Conservation (phyloP, 805 yeast species). For the Ogataea pignaliae region DNA sequence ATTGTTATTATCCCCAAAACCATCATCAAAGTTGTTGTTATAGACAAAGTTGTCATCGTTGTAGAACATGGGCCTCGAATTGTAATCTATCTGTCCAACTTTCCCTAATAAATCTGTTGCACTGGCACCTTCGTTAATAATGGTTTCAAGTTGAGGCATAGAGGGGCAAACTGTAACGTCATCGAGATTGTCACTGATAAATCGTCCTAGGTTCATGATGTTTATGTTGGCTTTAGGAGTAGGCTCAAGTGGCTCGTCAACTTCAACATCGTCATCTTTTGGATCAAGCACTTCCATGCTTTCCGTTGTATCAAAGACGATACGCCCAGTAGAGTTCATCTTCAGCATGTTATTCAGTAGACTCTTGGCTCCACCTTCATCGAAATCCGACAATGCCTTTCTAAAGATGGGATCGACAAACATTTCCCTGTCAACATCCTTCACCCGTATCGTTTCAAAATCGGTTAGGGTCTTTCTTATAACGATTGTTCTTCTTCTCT, state of each 20-base stretch:
- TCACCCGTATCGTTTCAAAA: slow-evolving; percentile 38
- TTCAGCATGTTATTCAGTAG: slow-evolving; percentile 45
- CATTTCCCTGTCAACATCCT: slow-evolving; percentile 45
- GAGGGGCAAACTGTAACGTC: slow-evolving; percentile 63
- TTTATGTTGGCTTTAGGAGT: slow-evolving; percentile 4
- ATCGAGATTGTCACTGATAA: slow-evolving; percentile 24
- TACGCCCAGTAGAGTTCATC: slow-evolving; percentile 42
- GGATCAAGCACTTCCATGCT: slow-evolving; percentile 9
- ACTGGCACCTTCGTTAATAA: slow-evolving; percentile 23
- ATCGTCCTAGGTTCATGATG: slow-evolving; percentile 4
- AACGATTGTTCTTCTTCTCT: slow-evolving; percentile 15
- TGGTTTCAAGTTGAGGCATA: slow-evolving; percentile 47
- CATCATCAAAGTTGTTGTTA: slow-evolving; percentile 11
- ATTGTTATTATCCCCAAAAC: slow-evolving; percentile 5
- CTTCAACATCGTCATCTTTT: neutral
- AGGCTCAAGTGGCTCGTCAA: neutral
- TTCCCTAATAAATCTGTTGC: slow-evolving; percentile 23
- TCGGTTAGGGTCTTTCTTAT: slow-evolving; percentile 31
- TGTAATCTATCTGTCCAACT: slow-evolving; percentile 20
- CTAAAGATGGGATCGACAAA: slow-evolving; percentile 55
- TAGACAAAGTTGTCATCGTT: slow-evolving; percentile 17
- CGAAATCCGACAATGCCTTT: slow-evolving; percentile 51
- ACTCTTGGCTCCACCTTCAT: slow-evolving; percentile 60
- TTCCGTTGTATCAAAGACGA: slow-evolving; percentile 44
- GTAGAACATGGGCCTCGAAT: slow-evolving; percentile 14